Evolutionary conservation across 2,329 filamentous ascomycete genomes (phyloP).

Genomic region (Colletotrichum siamense): DNA sequence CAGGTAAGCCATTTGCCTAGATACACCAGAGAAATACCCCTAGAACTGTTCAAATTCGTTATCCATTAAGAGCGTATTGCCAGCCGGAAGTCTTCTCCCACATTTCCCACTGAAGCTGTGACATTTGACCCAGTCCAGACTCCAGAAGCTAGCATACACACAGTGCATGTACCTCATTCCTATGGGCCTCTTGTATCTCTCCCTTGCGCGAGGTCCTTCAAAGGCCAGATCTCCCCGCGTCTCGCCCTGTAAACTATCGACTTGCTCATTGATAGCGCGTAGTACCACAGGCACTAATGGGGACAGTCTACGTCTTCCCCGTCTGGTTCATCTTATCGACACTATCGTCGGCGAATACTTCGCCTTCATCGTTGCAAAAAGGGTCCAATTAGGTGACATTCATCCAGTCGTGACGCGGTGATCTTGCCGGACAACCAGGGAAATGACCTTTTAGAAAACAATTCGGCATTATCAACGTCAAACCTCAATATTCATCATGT

Average conservation of each 20-base stretch:
- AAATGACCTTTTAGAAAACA: background rate
- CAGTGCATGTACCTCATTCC: background rate
- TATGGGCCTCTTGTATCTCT: background rate
- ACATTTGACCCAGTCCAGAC: background rate
- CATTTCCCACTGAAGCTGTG: background rate
- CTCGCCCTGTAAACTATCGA: background rate
- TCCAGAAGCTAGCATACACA: background rate
- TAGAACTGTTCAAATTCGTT: background rate
- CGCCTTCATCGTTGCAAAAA: background rate
- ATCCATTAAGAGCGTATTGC: background rate
- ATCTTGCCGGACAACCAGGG: background rate
- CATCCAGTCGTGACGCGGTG: background rate
- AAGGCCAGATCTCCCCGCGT: background rate
- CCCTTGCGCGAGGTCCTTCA: background rate
- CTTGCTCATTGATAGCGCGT: background rate
- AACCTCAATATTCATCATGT: background rate
- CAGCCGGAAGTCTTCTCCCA: background rate
- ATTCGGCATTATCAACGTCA: background rate
- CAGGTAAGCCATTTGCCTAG: background rate
- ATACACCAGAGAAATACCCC: background rate
- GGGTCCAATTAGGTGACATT: background rate
- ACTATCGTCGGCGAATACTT: background rate
- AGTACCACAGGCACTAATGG: background rate
- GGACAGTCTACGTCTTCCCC: background rate
- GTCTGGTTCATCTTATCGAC: background rate